These are phyloP conservation scores for Pontederia paniculata DNA, from an alignment of 176 grass and related monocot genomes.

Conservation along the genomic window DNA sequence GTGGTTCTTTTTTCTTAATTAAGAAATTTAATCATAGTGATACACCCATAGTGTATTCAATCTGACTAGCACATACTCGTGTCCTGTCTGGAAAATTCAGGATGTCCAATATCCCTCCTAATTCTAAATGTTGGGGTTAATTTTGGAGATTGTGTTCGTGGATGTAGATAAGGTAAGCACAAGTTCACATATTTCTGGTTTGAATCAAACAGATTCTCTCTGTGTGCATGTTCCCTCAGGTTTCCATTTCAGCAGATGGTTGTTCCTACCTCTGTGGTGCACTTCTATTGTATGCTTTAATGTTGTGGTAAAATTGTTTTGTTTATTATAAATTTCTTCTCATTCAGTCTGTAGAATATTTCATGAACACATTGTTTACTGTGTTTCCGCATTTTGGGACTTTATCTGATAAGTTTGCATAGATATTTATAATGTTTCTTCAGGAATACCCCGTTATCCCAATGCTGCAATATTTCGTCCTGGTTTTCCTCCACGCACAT, in stretches of 20 bases:
- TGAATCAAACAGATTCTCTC: conserved; percentile 23
- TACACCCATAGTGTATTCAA: conserved; percentile 17
- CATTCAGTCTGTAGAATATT: neutral
- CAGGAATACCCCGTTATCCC: conserved; percentile 36
- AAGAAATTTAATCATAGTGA: conserved; percentile 15
- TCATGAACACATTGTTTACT: neutral
- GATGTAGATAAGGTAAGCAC: conserved; percentile 32
- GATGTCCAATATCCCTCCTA: neutral
- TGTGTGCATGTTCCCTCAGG: conserved; percentile 21
- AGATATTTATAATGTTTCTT: conserved; percentile 27
- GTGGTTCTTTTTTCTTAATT: neutral
- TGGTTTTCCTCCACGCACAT: conserved; percentile 45
- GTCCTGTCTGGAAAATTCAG: conserved; percentile 24
- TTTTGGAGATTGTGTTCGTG: conserved; percentile 25
- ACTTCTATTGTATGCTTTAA: conserved; percentile 27
- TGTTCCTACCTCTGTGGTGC: conserved; percentile 19
- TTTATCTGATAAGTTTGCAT: conserved; percentile 36
- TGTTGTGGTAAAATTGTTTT: conserved; percentile 33
- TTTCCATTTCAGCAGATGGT: conserved; percentile 26
- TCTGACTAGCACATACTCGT: conserved; percentile 17
- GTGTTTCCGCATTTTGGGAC: conserved; percentile 4
- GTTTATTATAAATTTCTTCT: conserved; percentile 4
- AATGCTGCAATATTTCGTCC: conserved; percentile 53
- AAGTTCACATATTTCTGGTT: conserved; percentile 26
- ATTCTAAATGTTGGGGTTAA: conserved; percentile 16